These are phyloP conservation scores for Medicago lupulina DNA, from an alignment of 306 rosid genomes.

Conservation along the genomic window DNA sequence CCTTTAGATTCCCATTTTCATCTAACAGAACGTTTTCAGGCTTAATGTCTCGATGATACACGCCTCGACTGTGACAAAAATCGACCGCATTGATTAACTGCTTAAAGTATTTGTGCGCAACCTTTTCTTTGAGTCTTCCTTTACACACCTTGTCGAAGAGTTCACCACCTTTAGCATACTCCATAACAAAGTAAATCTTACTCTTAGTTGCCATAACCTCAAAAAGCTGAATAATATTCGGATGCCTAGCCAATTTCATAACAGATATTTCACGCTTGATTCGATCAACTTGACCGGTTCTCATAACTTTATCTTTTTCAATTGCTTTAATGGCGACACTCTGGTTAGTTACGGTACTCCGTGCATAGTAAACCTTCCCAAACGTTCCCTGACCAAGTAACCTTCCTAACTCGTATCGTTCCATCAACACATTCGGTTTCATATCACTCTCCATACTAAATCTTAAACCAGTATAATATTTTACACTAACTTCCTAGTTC, in stretches of 20 bases:
- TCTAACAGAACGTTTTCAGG: conserved; percentile 89
- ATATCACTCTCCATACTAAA: conserved; percentile 61
- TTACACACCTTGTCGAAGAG: conserved; percentile 78
- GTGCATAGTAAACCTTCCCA: conserved; percentile 84
- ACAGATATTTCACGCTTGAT: conserved; percentile 75
- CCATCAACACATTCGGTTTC: conserved; percentile 56
- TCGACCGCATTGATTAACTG: conserved; percentile 84
- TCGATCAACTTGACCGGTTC: conserved; percentile 64
- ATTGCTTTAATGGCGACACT: conserved; percentile 80
- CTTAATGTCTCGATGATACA: conserved; percentile 89
- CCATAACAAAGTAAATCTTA: conserved; percentile 85
- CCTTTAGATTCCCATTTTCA: conserved; percentile 77
- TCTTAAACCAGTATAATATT: conserved; percentile 33
- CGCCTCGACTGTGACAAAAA: conserved; percentile 89
- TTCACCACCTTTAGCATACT: conserved; percentile 92
- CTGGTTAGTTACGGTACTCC: conserved; percentile 66
- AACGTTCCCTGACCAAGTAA: conserved; percentile 84
- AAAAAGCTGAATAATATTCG: conserved; percentile 70
- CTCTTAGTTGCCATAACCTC: conserved; percentile 94
- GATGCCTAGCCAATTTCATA: conserved; percentile 83
- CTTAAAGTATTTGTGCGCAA: conserved; percentile 71
- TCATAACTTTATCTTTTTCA: conserved; percentile 74
- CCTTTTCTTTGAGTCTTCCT: conserved; percentile 79
- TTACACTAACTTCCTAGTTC: conserved; percentile 22
- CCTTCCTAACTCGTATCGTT: conserved; percentile 80